A percentile compares a stretch with the other conserved stretches of the same genome.
phyloP scores from a whole-genome alignment of 1,284 basidiomycete genomes.

The Ceratobasidium papillatum region DNA sequence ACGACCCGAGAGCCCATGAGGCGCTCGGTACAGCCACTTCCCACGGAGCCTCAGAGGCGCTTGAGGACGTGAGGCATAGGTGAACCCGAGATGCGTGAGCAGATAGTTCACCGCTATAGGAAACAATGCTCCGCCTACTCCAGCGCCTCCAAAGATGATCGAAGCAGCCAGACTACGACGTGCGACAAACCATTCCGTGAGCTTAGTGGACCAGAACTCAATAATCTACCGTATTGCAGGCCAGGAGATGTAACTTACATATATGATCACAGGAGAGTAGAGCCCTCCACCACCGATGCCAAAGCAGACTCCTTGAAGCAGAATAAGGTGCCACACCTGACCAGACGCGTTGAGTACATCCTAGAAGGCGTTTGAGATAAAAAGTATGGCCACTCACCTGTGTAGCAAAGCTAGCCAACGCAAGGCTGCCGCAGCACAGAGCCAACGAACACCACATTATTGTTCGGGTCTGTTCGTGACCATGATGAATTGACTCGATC shows the following conservation, averaged over 20 bases:
- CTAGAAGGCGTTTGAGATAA: neutral
- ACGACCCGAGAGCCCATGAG: too few relatives aligned
- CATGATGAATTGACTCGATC: neutral
- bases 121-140: constrained; percentile 45
- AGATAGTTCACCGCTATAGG: constrained; percentile 45
- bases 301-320: constrained; percentile 42
- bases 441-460: constrained; percentile 41
- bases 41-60: too few relatives aligned
- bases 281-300: constrained; percentile 41
- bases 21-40: too few relatives aligned
- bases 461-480: constrained; percentile 3
- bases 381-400: neutral
- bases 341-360: neutral
- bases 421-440: constrained; percentile 41
- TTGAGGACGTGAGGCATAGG: too few relatives aligned
- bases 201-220: neutral
- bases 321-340: constrained; percentile 43
- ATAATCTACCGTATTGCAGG: neutral
- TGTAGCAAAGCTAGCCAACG: constrained; percentile 43
- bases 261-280: constrained; percentile 43
- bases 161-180: constrained; percentile 42
- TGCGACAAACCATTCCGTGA: constrained; percentile 44
- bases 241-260: neutral
- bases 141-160: constrained; percentile 45
- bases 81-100: constrained; percentile 44